Evolutionary conservation across 1,284 basidiomycete species (phyloP), one percentile per base, ranked within the genome.

Genomic region (Uromyces viciae-fabae): DNA sequence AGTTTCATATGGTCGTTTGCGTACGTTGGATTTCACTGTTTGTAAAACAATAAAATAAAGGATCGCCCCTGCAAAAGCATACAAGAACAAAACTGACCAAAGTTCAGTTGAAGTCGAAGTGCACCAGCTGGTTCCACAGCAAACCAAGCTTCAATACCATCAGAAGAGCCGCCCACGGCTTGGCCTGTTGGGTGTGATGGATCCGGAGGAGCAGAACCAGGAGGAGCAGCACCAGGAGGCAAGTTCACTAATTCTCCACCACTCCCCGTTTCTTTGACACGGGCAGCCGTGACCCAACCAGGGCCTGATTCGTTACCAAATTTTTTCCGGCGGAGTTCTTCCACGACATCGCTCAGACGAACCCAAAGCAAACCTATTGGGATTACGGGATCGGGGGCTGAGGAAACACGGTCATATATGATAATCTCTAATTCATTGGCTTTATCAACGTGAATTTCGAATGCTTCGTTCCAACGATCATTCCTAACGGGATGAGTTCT

Each of bases 391-490:
- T 88, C 87, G 82, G 94, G 93, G 82, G 86, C 86, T 8, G 91
- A 91, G 25, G 91, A 90, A 83, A 94, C 91, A 84, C 94, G 94
- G 87, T 99, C 97, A 84, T 95, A 97, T 36, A 99, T 91, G 19
- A 94, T 94, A 69, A 99, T 91, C 87, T 99, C 97, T 77, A 98
- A 93, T 89, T 99, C 97, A 86, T 96, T 98, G 46, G 95, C 95
- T 86, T 98, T 98, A 88, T 98, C 96, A 72, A 99, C 93, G 0
- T 92, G 90, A 82, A 99, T 94, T 86, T 97, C 94, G 83, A 99
- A 98, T 82, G 94, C 93, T 87, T 99, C 96, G 86, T 94, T 93
- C 97, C 97, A 99, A 69, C 93, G 91, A 87, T 99, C 97, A 68
- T 92, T 96, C 82, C 95, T 91, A 28, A 94, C 92, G 8, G 94